Conservation (phyloP, 2,329 filamentous ascomycete genomes). For the Daldinia sp. region DNA sequence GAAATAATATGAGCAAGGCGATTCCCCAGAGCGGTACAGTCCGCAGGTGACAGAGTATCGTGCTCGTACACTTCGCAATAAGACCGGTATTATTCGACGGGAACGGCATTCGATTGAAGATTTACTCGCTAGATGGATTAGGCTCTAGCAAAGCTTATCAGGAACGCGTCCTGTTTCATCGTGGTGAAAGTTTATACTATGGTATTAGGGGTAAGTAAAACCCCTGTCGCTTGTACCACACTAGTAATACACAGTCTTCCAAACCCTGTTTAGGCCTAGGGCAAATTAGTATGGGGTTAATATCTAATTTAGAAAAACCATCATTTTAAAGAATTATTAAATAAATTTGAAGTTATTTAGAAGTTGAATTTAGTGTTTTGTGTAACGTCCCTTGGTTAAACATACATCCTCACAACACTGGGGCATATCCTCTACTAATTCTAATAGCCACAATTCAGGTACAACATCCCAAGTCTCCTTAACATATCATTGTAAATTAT, state of each 20-base stretch:
- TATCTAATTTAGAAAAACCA: not conserved
- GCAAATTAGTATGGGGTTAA: not conserved
- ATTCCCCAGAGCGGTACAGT: conserved; percentile 54
- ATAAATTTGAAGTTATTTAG: not conserved
- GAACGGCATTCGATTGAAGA: conserved; percentile 38
- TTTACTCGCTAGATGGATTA: not conserved
- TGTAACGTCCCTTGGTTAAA: not conserved
- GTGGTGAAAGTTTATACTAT: no score
- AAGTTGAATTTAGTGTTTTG: not conserved
- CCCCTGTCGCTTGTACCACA: no score
- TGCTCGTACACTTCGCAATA: conserved; percentile 54
- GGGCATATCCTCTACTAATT: not conserved
- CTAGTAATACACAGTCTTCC: not conserved
- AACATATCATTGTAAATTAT: not conserved
- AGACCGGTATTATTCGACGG: conserved; percentile 39
- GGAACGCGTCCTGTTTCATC: no score
- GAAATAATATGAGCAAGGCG: conserved; percentile 49
- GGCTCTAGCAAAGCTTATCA: not conserved
- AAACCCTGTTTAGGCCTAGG: not conserved
- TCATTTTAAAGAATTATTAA: not conserved
- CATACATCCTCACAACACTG: not conserved
- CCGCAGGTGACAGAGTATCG: conserved; percentile 52
- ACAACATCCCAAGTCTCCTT: not conserved
- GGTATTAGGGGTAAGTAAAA: no score
- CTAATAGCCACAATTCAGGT: not conserved